Percentiles rank a stretch among this genome's conserved stretches.
Evolutionary conservation across 495 filamentous ascomycete species (phyloP).

Genomic region (Neurospora sp.): DNA sequence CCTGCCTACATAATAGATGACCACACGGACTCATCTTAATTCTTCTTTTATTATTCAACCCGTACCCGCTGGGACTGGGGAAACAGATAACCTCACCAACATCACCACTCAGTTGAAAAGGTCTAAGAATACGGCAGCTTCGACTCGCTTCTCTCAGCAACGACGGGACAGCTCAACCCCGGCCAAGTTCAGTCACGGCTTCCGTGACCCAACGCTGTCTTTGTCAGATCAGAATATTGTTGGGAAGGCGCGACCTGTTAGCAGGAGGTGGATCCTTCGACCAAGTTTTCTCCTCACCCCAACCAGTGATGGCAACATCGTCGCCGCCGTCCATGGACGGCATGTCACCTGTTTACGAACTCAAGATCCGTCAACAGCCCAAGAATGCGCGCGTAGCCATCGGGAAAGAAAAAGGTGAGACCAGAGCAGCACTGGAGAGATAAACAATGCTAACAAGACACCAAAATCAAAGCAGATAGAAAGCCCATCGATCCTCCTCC

Average conservation of each 20-base stretch:
- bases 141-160: background rate
- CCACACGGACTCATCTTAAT: background rate
- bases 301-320: conserved; percentile 6
- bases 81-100: background rate
- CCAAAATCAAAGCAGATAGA: conserved; percentile 48
- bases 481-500: conserved; percentile 95
- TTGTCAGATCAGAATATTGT: background rate
- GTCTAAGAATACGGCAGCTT: background rate
- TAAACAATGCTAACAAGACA: conserved; percentile 9
- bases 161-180: background rate
- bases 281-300: background rate
- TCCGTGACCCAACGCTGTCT: background rate
- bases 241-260: background rate
- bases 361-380: conserved; percentile 58
- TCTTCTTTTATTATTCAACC: background rate
- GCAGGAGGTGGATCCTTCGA: background rate
- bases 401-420: conserved; percentile 54
- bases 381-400: conserved; percentile 56
- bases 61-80: background rate
- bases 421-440: conserved; percentile 19
- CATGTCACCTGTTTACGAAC: conserved; percentile 18
- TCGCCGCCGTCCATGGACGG: conserved; percentile 3
- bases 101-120: background rate
- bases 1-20: background rate
- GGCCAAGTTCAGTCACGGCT: background rate